Percentiles rank a stretch among this genome's conserved stretches.
Conservation (phyloP, 768 basidiomycete genomes). For the Leccinum incarnatum region DNA sequence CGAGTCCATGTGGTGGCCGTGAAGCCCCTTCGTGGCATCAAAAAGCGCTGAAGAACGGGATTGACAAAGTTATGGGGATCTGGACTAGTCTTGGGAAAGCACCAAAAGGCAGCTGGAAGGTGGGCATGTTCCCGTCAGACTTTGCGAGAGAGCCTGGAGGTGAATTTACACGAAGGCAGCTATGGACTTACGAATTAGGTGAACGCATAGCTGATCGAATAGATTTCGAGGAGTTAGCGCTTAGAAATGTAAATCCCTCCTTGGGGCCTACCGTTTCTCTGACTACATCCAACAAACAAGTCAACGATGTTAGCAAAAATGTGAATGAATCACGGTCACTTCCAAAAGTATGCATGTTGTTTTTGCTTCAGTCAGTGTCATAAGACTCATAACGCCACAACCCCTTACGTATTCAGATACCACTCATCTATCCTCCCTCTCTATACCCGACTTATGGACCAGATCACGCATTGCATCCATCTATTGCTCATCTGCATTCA, state of each 20-base stretch:
- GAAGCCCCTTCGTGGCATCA: conserved; percentile 27
- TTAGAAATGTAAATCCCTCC: conserved; percentile 71
- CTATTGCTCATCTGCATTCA: conserved; percentile 44
- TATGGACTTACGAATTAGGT: conserved; percentile 58
- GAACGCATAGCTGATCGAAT: conserved; percentile 67
- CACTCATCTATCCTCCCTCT: conserved; percentile 44
- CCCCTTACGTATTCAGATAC: conserved; percentile 44
- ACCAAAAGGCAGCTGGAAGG: conserved; percentile 68
- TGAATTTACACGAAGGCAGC: conserved; percentile 35
- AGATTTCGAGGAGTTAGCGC: conserved; percentile 77
- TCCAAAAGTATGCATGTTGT: conserved; percentile 11
- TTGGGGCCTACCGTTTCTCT: conserved; percentile 50
- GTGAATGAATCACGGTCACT: conserved; percentile 6
- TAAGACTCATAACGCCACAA: not conserved
- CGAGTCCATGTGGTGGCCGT: conserved; percentile 26
- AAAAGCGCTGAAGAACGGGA: conserved; percentile 42
- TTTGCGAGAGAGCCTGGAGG: conserved; percentile 1
- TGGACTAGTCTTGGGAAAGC: conserved; percentile 74
- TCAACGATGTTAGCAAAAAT: conserved; percentile 10
- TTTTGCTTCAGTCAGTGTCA: not conserved
- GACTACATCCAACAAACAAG: conserved; percentile 21
- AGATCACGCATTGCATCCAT: conserved; percentile 30
- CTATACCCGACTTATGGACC: conserved; percentile 43
- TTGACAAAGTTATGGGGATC: conserved; percentile 48
- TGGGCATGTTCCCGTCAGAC: conserved; percentile 31